These are phyloP conservation scores for Oligophagozyma castellii DNA, from an alignment of 1,139 yeast genomes.

Conservation along the genomic window DNA sequence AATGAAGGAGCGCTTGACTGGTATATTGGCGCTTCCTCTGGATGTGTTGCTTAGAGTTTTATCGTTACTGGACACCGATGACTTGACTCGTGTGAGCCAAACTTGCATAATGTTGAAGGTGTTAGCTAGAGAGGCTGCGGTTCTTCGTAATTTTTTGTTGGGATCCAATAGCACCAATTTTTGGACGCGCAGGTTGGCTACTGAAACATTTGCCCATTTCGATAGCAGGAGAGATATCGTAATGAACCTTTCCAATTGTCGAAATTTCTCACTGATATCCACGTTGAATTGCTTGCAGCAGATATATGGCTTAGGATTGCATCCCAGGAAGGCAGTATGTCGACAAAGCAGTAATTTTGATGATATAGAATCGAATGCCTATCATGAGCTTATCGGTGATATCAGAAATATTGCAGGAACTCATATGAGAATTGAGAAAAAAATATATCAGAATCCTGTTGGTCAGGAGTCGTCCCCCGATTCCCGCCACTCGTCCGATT, in stretches of 20 bases:
- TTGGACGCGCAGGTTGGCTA: constrained; percentile 13
- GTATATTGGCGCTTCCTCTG: constrained; percentile 9
- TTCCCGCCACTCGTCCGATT: constrained; percentile 17
- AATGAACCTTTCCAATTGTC: constrained; percentile 5
- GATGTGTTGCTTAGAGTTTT: constrained; percentile 15
- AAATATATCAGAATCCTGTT: not conserved
- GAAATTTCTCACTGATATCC: constrained; percentile 10
- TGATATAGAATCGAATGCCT: not conserved
- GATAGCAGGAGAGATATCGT: constrained; percentile 9
- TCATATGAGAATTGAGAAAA: no score
- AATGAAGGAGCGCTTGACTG: no score
- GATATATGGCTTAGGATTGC: constrained; percentile 7
- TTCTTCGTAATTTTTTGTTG: constrained; percentile 8
- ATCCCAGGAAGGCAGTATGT: constrained; percentile 1
- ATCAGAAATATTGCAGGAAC: not conserved
- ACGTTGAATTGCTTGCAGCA: constrained; percentile 9
- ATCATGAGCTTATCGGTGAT: not conserved
- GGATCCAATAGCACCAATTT: constrained; percentile 7
- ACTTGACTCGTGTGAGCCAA: constrained; percentile 12
- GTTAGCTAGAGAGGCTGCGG: constrained; percentile 14
- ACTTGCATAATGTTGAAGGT: constrained; percentile 16
- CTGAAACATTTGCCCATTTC: constrained; percentile 12
- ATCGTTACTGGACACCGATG: constrained; percentile 13
- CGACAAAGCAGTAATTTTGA: constrained; percentile 1
- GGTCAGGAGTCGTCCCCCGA: constrained; percentile 2